Base-by-base conservation (phyloP, 2,329 filamentous ascomycete species). In the Madurella mycetomatis region DNA sequence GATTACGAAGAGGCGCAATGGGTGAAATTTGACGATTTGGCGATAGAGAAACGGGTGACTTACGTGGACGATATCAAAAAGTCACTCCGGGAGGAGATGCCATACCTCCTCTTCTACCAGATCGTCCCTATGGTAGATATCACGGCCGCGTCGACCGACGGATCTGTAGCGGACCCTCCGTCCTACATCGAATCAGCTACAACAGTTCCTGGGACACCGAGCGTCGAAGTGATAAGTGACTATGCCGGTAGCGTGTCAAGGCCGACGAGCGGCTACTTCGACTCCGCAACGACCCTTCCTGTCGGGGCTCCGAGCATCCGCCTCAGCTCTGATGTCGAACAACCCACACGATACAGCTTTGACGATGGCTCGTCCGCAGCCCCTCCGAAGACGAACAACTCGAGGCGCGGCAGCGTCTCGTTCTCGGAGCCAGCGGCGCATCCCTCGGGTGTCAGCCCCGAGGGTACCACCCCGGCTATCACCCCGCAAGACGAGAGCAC, bases 41-140 rank as follows among this genome's bases (percentile, higher is more conserved):
- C 69, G 0, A 74, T 83, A 1, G 75, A 81, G 37, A 79, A 85
- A 53, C 83, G 92, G 25, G 87, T 97, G 2, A 79, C 78, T 0
- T 79, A 87, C 51, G 85, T 96, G 47, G 83, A 95, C 64, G 87
- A 96, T 59, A 82, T 86, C 62, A 85, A 88, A 57, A 73, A 86
- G 61, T 86, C 89, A 0, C 73, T 97, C 47, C 86, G 83, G 61
- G 81, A 87, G n/a, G 92, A 96, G 69, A 95, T 90, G 69, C 92
- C 94, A 0, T 97, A 97, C 68, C 80, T 97, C 7, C 76, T 99
- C 0, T 97, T 97, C 70, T 99, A 96, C 66, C 92, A 96, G 69
- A 89, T 97, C 41, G 82, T 95, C 31, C 92, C 92, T 0, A 90
- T 95, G 65, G 83, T 90, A 31, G 88, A 92, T 53, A 80, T 87